These are phyloP conservation scores for Cokeromyces recurvatus DNA, from an alignment of 371 early-diverging fungal genomes.

Conservation along the genomic window DNA sequence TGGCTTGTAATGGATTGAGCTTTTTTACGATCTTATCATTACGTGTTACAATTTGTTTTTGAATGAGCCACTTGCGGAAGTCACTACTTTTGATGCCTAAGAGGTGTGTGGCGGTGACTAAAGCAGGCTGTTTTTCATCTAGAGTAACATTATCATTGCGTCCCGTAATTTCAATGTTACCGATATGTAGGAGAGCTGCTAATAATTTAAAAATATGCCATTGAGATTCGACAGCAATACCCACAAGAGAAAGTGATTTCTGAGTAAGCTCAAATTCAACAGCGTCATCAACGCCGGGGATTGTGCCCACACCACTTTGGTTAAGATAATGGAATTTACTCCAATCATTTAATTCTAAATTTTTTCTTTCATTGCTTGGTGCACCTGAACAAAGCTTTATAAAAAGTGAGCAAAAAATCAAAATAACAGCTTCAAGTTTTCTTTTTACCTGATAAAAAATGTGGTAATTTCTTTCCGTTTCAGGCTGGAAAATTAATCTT, in stretches of 20 bases:
- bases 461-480: constrained; percentile 96
- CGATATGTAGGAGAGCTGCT: constrained; percentile 89
- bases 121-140: constrained; percentile 67
- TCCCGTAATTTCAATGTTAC: constrained; percentile 84
- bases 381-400: constrained; percentile 83
- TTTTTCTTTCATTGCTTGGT: constrained; percentile 75
- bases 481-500: constrained; percentile 93
- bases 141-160: constrained; percentile 67
- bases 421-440: neutral
- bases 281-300: constrained; percentile 87
- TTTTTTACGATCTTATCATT: constrained; percentile 84
- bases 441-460: constrained; percentile 89
- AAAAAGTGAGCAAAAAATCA: constrained; percentile 1
- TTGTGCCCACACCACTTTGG: constrained; percentile 79
- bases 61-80: constrained; percentile 88
- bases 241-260: constrained; percentile 79
- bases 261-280: constrained; percentile 88
- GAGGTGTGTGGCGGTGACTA: constrained; percentile 62
- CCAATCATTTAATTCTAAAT: constrained; percentile 72
- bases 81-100: constrained; percentile 68
- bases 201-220: constrained; percentile 87
- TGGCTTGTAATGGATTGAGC: constrained; percentile 72
- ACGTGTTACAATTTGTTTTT: constrained; percentile 85
- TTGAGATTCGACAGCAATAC: constrained; percentile 79
- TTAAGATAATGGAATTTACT: constrained; percentile 83